Conservation (phyloP, 345 rosid species). For the Cardamine resedifolia region DNA sequence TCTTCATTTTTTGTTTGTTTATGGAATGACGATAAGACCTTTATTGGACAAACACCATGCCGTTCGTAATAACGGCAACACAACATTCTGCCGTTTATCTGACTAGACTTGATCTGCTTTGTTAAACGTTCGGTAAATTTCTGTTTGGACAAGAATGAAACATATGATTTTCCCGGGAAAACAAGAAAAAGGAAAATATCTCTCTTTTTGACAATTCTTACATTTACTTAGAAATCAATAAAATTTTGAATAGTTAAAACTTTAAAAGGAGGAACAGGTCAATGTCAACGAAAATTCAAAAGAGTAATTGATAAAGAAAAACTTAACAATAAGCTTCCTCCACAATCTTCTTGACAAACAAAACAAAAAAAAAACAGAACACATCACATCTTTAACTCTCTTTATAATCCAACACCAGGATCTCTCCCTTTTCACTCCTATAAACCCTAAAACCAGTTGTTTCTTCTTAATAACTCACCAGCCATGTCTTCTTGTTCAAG, state of each 20-base stretch:
- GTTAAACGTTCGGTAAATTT: neutral
- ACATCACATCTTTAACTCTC: neutral
- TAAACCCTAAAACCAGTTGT: neutral
- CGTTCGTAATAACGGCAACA: neutral
- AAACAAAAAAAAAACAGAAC: neutral
- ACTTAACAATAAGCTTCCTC: constrained; percentile 33
- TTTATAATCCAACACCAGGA: constrained; percentile 6
- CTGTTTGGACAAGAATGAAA: neutral
- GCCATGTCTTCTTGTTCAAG: constrained; percentile 18
- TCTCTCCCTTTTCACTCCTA: neutral
- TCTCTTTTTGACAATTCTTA: neutral
- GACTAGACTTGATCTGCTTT: neutral
- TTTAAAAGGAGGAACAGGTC: neutral
- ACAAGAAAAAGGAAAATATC: neutral
- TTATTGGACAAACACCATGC: neutral
- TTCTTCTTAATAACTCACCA: neutral
- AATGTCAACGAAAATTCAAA: constrained; percentile 24
- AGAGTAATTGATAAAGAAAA: constrained; percentile 12
- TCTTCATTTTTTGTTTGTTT: neutral
- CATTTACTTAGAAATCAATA: neutral
- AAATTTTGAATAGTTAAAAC: neutral
- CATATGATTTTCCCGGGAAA: constrained; percentile 4
- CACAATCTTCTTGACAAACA: constrained; percentile 21
- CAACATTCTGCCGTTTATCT: neutral
- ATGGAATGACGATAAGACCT: neutral